phyloP scores from a whole-genome alignment of 225 moss, liverwort and hornwort genomes.

The Thuidium tamariscinum region DNA sequence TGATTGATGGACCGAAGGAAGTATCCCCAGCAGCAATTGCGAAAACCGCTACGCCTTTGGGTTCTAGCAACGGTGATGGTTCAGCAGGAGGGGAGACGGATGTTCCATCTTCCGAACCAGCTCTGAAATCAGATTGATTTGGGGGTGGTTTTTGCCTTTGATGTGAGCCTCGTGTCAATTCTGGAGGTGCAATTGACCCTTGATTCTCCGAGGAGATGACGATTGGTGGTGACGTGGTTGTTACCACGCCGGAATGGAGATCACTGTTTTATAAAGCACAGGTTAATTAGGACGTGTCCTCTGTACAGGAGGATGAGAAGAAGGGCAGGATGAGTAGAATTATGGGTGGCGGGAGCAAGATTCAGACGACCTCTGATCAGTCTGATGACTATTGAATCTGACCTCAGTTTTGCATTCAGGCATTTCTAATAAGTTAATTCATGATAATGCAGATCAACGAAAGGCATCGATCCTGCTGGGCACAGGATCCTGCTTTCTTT shows the following conservation, averaged over 20 bases:
- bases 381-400: constrained; percentile 26
- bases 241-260: constrained; percentile 15
- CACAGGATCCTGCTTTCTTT: not conserved
- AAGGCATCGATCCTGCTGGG: not conserved
- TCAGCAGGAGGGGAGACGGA: constrained; percentile 33
- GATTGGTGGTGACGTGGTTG: constrained; percentile 6
- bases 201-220: constrained; percentile 8
- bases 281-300: not conserved
- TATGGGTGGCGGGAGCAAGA: constrained; percentile 14
- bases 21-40: not conserved
- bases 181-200: not conserved
- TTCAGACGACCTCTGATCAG: constrained; percentile 2
- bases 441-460: constrained; percentile 3
- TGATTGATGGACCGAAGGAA: constrained; percentile 39
- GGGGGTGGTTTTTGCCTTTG: not conserved
- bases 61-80: constrained; percentile 59
- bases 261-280: constrained; percentile 1
- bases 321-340: constrained; percentile 16
- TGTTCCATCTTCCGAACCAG: constrained; percentile 29
- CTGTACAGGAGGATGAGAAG: constrained; percentile 4
- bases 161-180: not conserved
- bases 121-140: constrained; percentile 34
- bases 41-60: not conserved
- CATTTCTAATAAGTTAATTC: constrained; percentile 9
- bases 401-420: constrained; percentile 49